A percentile compares a stretch with the other conserved stretches of the same genome.
Evolutionary conservation across 2,329 filamentous ascomycete species (phyloP).

Genomic region (Cladosporium colombiae): DNA sequence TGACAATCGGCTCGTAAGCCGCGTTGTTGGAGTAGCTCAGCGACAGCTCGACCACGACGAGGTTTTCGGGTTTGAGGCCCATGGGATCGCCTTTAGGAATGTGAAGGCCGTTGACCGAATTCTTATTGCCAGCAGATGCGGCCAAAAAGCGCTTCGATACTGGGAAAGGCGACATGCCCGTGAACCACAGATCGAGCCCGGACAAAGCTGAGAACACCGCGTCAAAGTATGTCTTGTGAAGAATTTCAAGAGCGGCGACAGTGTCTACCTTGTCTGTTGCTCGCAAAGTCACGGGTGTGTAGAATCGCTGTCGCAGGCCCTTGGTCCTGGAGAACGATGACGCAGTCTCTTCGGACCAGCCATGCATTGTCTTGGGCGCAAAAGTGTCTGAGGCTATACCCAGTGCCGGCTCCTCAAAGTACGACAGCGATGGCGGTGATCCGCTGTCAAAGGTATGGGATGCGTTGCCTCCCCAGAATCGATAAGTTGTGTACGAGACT

Average conservation of each 20-base stretch:
- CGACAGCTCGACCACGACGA: constrained; percentile 7
- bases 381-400: neutral
- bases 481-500: constrained; percentile 8
- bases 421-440: neutral
- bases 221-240: neutral
- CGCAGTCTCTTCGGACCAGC: constrained; percentile 8
- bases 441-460: neutral
- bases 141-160: constrained; percentile 3
- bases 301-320: constrained; percentile 2
- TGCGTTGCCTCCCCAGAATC: constrained; percentile 8
- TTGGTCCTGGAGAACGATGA: neutral
- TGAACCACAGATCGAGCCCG: constrained; percentile 9
- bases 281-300: neutral
- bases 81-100: constrained; percentile 13
- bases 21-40: constrained; percentile 11
- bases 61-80: constrained; percentile 1
- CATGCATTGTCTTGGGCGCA: constrained; percentile 1
- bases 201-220: neutral
- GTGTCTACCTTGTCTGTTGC: neutral
- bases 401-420: neutral
- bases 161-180: constrained; percentile 5
- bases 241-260: constrained; percentile 2
- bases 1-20: constrained; percentile 9
- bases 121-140: neutral
- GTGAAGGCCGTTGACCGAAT: neutral